Conservation (phyloP, 1,139 yeast species). For the Kurtzmaniella quercitrusa region DNA sequence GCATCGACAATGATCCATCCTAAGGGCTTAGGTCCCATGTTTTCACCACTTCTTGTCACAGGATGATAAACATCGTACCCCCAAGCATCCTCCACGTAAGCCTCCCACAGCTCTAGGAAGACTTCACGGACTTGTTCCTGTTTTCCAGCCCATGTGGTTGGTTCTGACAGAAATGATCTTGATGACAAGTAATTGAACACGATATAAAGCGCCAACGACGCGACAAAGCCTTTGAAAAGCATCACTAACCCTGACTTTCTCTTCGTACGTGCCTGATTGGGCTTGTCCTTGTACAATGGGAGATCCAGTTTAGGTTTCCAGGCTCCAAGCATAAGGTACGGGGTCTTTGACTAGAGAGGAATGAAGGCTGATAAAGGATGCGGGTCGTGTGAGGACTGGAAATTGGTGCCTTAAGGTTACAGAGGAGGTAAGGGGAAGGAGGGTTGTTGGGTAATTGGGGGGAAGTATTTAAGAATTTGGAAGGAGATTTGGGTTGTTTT, state of each 20-base stretch:
- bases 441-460: too few species aligned
- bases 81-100: conserved; percentile 77
- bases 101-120: conserved; percentile 75
- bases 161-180: background rate
- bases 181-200: conserved; percentile 21
- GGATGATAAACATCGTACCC: conserved; percentile 53
- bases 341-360: background rate
- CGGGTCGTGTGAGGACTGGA: background rate
- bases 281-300: conserved; percentile 32
- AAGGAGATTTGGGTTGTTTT: too few species aligned
- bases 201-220: conserved; percentile 35
- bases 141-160: conserved; percentile 33
- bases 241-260: conserved; percentile 20
- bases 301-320: conserved; percentile 5
- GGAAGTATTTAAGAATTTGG: too few species aligned
- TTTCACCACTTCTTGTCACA: conserved; percentile 54
- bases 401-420: background rate
- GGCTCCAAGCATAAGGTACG: conserved; percentile 2
- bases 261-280: conserved; percentile 6
- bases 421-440: too few species aligned
- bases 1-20: conserved; percentile 97
- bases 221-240: conserved; percentile 41
- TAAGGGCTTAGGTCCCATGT: conserved; percentile 78
- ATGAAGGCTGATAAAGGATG: background rate
- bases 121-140: conserved; percentile 57